phyloP scores from a whole-genome alignment of 441 rosid genomes.

The Iberis amara region DNA sequence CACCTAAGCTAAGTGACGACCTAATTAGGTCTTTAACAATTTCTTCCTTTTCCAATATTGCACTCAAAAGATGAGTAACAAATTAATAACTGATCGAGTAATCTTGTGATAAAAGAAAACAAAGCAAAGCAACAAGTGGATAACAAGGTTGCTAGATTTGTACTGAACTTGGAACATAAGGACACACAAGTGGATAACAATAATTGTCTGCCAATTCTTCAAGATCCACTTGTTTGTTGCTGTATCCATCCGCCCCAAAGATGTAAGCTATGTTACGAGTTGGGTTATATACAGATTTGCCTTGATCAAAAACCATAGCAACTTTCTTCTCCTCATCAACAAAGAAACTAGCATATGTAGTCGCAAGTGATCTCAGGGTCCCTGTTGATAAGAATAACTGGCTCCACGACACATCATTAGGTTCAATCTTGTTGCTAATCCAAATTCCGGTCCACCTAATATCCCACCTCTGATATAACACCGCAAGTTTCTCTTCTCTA shows the following conservation, averaged over 20 bases:
- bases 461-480: not conserved
- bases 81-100: not conserved
- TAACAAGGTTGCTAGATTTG: conserved; percentile 1
- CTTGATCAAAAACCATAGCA: conserved; percentile 4
- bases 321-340: conserved; percentile 7
- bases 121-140: not conserved
- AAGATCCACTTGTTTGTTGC: not conserved
- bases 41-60: too few species aligned
- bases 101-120: not conserved
- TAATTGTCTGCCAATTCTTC: not conserved
- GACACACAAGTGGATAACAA: not conserved
- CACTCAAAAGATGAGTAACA: not conserved
- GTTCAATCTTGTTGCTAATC: conserved; percentile 1
- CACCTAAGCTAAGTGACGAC: too few species aligned
- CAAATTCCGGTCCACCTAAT: not conserved
- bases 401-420: not conserved
- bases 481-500: conserved; percentile 4
- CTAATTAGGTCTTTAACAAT: too few species aligned
- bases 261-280: conserved; percentile 3
- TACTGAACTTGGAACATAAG: conserved; percentile 13
- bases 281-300: not conserved
- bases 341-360: not conserved
- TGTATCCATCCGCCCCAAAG: not conserved
- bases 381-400: not conserved
- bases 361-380: not conserved